Evolutionary conservation across 2,329 filamentous ascomycete genomes (phyloP), one percentile per base, ranked within the genome.

Genomic region (Sporothrix mexicana): DNA sequence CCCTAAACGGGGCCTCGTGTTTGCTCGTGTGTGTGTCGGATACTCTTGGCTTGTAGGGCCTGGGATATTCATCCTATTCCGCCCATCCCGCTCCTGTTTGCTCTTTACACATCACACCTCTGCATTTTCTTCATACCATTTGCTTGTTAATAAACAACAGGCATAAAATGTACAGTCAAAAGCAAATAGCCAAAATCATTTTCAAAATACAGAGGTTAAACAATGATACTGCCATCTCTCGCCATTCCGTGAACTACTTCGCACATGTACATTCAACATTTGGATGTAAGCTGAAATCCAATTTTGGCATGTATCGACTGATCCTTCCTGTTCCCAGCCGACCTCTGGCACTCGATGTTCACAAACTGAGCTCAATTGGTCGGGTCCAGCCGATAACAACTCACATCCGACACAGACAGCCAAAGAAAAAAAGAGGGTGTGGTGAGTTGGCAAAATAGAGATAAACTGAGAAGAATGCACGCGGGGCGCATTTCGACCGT

Each of bases 321-420:
- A 41, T 43, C 17, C 25, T 69, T 41, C 5, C 13, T 23, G 17
- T 36, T 49, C 47, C n/a, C 47, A 7, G 25, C 61, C 45, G 15
- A 12, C 17, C 9, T 23, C 3, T 20, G 15, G 10, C 9, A 13
- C 36, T 13, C 41, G 36, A 41, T 55, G 45, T 17, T 41, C 67
- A 6, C 51, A 69, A 25, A 57, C 36, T 47, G 67, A 10, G 36
- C 51, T 41, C 67, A 69, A 69, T 57, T 69, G 67, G 51, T 13
- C 20, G 36, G 6, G 51, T 41, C 36, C 13, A 17, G 9, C 30
- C 25, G 45, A 67, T 47, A 66, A 47, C 20, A 36, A 5, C 41
- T 47, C 61, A 13, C 41, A 47, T 47, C n/a, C 20, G 61, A 20
- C 41, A 23, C 45, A 25, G 61, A 45, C 12, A 41, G 61, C 17